Percentiles rank a stretch among this genome's conserved stretches.
phyloP scores from a whole-genome alignment of 441 rosid species.

The Croton setiger region DNA sequence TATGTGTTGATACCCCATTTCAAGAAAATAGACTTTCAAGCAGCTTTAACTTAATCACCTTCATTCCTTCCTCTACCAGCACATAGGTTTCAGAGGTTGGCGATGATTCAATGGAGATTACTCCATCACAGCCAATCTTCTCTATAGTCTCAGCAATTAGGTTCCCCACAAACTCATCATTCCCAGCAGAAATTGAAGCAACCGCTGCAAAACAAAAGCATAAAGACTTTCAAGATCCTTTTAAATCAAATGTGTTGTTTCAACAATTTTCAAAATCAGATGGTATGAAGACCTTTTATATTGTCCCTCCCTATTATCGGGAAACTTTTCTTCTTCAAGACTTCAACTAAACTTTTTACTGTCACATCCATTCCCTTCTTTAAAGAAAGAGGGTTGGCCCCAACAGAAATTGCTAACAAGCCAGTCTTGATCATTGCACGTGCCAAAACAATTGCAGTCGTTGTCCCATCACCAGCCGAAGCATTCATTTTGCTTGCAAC shows the following conservation, averaged over 20 bases:
- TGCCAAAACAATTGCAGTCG: constrained; percentile 86
- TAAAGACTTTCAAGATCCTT: neutral
- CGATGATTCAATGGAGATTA: constrained; percentile 76
- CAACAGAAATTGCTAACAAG: constrained; percentile 66
- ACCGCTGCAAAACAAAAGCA: constrained; percentile 51
- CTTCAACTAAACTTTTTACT: constrained; percentile 56
- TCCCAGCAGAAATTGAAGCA: constrained; percentile 93
- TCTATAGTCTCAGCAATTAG: constrained; percentile 75
- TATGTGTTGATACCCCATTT: neutral
- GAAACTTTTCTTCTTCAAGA: constrained; percentile 54
- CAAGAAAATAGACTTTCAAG: neutral
- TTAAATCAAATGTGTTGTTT: neutral
- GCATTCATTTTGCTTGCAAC: constrained; percentile 79
- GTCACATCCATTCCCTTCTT: constrained; percentile 76
- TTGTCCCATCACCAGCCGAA: constrained; percentile 90
- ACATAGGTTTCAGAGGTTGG: constrained; percentile 68
- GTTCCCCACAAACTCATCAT: constrained; percentile 73
- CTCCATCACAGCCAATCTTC: constrained; percentile 86
- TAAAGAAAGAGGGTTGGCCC: constrained; percentile 79
- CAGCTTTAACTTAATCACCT: constrained; percentile 43
- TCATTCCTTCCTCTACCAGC: constrained; percentile 85
- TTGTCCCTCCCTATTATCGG: constrained; percentile 62
- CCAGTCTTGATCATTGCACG: constrained; percentile 78
- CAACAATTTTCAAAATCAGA: constrained; percentile 1
- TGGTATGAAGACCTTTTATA: constrained; percentile 52